Evolutionary conservation across 1,284 basidiomycete genomes (phyloP).

Genomic region (Ganoderma sp.): DNA sequence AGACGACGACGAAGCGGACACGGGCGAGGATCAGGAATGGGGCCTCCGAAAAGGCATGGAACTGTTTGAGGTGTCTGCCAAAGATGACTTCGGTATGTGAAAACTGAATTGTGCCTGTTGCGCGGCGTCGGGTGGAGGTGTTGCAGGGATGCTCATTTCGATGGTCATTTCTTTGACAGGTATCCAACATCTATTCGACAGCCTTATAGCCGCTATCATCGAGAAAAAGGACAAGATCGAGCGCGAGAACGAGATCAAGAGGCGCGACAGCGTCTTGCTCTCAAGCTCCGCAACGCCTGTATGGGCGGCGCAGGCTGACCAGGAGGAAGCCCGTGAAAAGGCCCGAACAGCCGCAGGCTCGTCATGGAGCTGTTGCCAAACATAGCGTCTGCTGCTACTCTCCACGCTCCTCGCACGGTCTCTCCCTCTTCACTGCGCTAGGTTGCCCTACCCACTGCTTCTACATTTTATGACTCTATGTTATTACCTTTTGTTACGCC

Average conservation of each 20-base stretch:
- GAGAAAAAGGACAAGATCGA: conserved; percentile 78
- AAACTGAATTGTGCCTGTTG: not conserved
- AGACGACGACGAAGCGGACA: conserved; percentile 61
- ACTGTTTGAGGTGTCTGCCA: conserved; percentile 85
- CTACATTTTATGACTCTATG: conserved; percentile 38
- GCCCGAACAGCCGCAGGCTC: conserved; percentile 54
- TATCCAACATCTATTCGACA: conserved; percentile 75
- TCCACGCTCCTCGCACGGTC: conserved; percentile 19
- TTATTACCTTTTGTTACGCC: conserved; percentile 32
- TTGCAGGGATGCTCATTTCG: conserved; percentile 18
- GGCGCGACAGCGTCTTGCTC: conserved; percentile 80
- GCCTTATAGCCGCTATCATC: conserved; percentile 79
- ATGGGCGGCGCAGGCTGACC: conserved; percentile 81
- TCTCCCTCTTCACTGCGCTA: conserved; percentile 15
- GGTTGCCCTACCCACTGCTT: conserved; percentile 31
- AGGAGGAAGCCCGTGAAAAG: conserved; percentile 77
- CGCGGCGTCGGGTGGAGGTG: not conserved
- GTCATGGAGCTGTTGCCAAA: conserved; percentile 70
- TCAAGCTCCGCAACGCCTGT: conserved; percentile 63
- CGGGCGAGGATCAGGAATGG: conserved; percentile 71
- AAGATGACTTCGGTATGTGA: conserved; percentile 75
- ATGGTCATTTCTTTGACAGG: conserved; percentile 50
- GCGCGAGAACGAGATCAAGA: conserved; percentile 75
- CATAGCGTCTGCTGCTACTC: conserved; percentile 34
- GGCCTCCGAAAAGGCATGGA: conserved; percentile 81